Evolutionary conservation across 306 rosid genomes (phyloP), one percentile per base, ranked within the genome.

Genomic region (Pyrus bretschneideri): DNA sequence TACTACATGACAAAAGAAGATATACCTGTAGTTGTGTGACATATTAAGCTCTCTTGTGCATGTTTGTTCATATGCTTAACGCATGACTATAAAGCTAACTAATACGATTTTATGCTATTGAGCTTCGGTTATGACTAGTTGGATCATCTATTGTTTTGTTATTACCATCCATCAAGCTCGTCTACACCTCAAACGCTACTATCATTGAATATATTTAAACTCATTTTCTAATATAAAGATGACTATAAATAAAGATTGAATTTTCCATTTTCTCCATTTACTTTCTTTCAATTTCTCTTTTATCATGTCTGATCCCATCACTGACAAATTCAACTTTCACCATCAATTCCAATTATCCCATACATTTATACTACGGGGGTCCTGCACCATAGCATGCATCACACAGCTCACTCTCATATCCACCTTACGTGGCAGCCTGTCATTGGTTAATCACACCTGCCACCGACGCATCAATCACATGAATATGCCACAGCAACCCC

Each of bases 381-480:
- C 9, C 58, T 69, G n/a, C 30, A 22, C 54, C 29, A 17, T 3
- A 40, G 29, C 30, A 40, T 6, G 21, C 61, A 35, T 38, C 59
- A 54, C 17, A 4, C 62, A 52, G 6, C 11, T 38, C 55, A 38
- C 23, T 17, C 15, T 35, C 40, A 30, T 8, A 58, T 7, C 55
- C 4, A 1, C 63, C 22, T 51, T 33, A 25, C 5, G 49, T 74
- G 82, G 27, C 63, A 35, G 74, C 31, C 57, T 44, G 23, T 3
- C 3, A 80, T 66, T 66, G 65, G 75, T 23, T n/a, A 49, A 4
- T n/a, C 9, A 23, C 22, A 29, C 18, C 46, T 29, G 27, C 57
- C 31, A 63, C 38, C 25, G 76, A 31, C 81, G 6, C 2, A 61
- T 35, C 18, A 71, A 63, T 31, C 77, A 71, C 81, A 64, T 71